phyloP scores from a whole-genome alignment of 331 rosid species.

The Rosa hybrid region DNA sequence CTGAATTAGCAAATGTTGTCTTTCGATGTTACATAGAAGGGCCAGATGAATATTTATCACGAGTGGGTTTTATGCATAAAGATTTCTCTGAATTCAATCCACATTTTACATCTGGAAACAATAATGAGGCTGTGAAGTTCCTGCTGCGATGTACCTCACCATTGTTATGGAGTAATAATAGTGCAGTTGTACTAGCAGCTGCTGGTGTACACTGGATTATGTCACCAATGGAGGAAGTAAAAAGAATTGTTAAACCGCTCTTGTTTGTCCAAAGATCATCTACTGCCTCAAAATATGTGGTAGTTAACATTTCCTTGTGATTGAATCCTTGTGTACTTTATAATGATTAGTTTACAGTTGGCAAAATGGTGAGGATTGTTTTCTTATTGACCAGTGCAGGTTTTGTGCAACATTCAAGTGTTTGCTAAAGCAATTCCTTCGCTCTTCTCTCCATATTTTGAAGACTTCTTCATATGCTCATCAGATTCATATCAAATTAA shows the following conservation, averaged over 20 bases:
- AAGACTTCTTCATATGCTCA: slow-evolving; percentile 76
- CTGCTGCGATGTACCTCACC: slow-evolving; percentile 93
- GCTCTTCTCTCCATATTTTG: slow-evolving; percentile 70
- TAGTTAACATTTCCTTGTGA: slow-evolving; percentile 37
- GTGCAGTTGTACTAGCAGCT: slow-evolving; percentile 97
- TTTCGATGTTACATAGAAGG: slow-evolving; percentile 85
- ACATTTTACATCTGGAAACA: slow-evolving; percentile 52
- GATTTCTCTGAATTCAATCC: slow-evolving; percentile 52
- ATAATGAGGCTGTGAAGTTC: slow-evolving; percentile 72
- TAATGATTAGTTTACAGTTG: slow-evolving; percentile 16
- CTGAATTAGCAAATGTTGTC: slow-evolving; percentile 53
- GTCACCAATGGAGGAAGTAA: slow-evolving; percentile 68
- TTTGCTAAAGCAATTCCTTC: slow-evolving; percentile 93
- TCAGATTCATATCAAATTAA: slow-evolving; percentile 90
- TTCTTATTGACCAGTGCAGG: slow-evolving; percentile 57
- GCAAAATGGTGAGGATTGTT: slow-evolving; percentile 30
- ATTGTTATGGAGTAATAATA: slow-evolving; percentile 91
- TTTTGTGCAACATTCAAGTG: slow-evolving; percentile 88
- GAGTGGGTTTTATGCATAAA: slow-evolving; percentile 54
- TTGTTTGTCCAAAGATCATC: slow-evolving; percentile 83
- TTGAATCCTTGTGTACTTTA: slow-evolving; percentile 12
- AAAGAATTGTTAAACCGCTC: slow-evolving; percentile 78
- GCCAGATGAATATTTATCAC: slow-evolving; percentile 84
- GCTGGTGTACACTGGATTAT: slow-evolving; percentile 94
- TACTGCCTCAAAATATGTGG: slow-evolving; percentile 83